These are phyloP conservation scores for Wakefieldia striispora DNA, from an alignment of 768 basidiomycete genomes.

Conservation along the genomic window DNA sequence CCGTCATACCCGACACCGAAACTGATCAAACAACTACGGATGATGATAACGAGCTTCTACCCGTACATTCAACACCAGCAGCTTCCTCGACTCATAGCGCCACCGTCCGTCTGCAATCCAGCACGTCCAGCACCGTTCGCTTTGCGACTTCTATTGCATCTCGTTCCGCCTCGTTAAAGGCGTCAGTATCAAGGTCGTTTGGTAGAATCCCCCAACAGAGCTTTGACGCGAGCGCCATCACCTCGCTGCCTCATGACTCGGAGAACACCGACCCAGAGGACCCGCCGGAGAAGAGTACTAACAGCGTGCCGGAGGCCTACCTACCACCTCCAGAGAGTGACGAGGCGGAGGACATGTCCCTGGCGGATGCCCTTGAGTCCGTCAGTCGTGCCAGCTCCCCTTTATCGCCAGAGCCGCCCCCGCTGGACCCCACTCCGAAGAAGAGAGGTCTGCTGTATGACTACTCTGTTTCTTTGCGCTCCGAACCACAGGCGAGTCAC, in stretches of 20 bases:
- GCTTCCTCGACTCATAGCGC: conserved; percentile 48
- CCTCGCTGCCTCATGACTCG: conserved; percentile 44
- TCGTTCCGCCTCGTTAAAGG: conserved; percentile 35
- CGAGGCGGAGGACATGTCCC: conserved; percentile 44
- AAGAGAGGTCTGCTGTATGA: conserved; percentile 49
- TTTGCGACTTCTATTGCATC: conserved; percentile 54
- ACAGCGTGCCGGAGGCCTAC: conserved; percentile 54
- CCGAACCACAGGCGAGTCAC: conserved; percentile 55
- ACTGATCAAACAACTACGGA: conserved; percentile 38
- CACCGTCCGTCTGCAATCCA: conserved; percentile 49
- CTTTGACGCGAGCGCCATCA: conserved; percentile 60
- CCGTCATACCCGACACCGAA: conserved; percentile 39
- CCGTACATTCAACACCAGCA: conserved; percentile 68
- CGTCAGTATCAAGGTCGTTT: conserved; percentile 36
- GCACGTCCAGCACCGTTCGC: conserved; percentile 48
- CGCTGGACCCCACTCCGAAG: conserved; percentile 42
- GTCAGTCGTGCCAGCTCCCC: conserved; percentile 55
- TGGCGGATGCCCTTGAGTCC: conserved; percentile 57
- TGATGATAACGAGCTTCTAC: conserved; percentile 45
- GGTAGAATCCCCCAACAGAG: conserved; percentile 40
- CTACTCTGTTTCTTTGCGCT: conserved; percentile 56
- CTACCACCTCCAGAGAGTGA: conserved; percentile 47
- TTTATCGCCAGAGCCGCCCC: conserved; percentile 36
- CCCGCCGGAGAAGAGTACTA: conserved; percentile 41
- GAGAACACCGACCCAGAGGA: conserved; percentile 38